Base-by-base conservation (phyloP, 257 asterid genomes). In the Lantana camara region DNA sequence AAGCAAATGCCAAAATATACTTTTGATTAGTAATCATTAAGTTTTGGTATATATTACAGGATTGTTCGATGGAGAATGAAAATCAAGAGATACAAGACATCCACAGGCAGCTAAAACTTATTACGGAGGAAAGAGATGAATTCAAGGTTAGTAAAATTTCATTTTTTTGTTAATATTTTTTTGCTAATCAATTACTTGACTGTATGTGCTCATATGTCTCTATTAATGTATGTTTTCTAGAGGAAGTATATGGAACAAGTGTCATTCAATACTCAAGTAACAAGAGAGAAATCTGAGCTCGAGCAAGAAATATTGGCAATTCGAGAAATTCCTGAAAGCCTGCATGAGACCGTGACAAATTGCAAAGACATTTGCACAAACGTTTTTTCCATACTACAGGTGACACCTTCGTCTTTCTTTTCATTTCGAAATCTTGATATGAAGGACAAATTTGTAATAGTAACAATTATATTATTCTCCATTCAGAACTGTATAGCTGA, bases 81-180 rank as follows among this genome's bases (percentile, higher is more conserved):
- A 83, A 67, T 66, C 83, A 69, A 77, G 96, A 94, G 83, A 69
- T 78, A 17, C 77, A 85, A 75, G 80, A 74, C 75, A 83, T 94
- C 57, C 91, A 40, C 8, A 80, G 74, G 51, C 95, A 88, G 77
- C 71, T 94, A 52, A 74, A 83, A 67, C 64, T 76, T 57, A 74
- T 86, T 41, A 75, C 48, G 1, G 86, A 88, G 70, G 99, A 90
- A 77, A 88, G 96, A 71, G 93, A 94, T 71, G 83, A 77, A 49
- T 77, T 88, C 65, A 82, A 82, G 99, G 99, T 88, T 64, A 59
- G 90, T 52, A 46, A 16, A n/a, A 5, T 73, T 64, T 7, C 41
- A 30, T 14, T 47, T 5, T 60, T 27, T 27, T n/a, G n/a, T n/a
- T n/a, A n/a, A 27, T 46, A 51, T 29, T 48, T 46, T 59, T 55